Base-by-base conservation (phyloP, 768 basidiomycete genomes). In the Lentinula guzmanii region DNA sequence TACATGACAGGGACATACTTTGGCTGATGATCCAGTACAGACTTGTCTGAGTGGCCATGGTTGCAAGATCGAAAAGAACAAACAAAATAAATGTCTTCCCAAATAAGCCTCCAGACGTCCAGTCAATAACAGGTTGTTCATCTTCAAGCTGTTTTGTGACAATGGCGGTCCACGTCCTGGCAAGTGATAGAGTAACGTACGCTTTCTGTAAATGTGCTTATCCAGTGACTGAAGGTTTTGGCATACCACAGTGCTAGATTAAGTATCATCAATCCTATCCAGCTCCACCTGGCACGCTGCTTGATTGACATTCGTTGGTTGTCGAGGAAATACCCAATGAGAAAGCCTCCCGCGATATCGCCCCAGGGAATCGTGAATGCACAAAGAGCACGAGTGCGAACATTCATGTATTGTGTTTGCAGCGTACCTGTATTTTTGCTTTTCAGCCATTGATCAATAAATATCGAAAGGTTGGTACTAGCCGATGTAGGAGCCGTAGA, bases 321-420 rank as follows among this genome's bases (percentile, higher is more conserved):
- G 51, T 74, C 72, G 42, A 74, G 70, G 66, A 74, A 72, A 51
- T 69, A 70, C 5, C 72, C 72, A 42, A 72, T 70, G 61, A 70
- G 54, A 64, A 72, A 69, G 8, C 70, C 70, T 50, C 69, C 70
- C 11, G 66, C 65, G 57, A 71, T 71, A 56, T 72, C 70, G 3
- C 69, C 70, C 59, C 65, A 70, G 5, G 70, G 70, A 39, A 69
- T 70, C 42, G 71, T 65, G 37, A 73, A 65, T 1, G 70, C 72
- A 50, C 70, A 72, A 21, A 74, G 65, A 0, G 71, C 63, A 21
- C 72, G 66, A 15, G 70, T 70, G 13, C 72, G 69, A 41, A 74
- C 71, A 54, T 70, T 71, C 63, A 70, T 69, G 59, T 69, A 74
- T 39, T 74, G 70, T 0, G 72, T 74, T 67, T 74, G 71, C 13